A percentile compares a stretch with the other conserved stretches of the same genome.
Evolutionary conservation across 352 stramenopile species (phyloP).

Genomic region (Phytophthora pini): DNA sequence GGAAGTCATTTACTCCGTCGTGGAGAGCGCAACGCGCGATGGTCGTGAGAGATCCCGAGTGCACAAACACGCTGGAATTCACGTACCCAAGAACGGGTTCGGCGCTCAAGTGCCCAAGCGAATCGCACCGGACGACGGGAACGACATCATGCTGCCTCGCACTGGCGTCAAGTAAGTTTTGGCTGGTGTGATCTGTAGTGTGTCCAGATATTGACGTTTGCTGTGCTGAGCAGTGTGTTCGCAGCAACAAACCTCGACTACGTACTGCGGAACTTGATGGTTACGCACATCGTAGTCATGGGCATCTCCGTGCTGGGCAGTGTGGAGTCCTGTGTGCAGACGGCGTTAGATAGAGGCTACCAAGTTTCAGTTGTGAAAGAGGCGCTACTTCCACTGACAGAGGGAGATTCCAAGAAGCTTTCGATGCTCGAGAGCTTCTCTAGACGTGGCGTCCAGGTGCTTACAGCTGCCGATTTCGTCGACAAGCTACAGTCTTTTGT

Average conservation of each 20-base stretch:
- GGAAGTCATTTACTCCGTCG: constrained; percentile 92
- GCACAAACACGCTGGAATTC: constrained; percentile 89
- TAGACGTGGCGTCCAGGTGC: constrained; percentile 42
- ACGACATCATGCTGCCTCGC: constrained; percentile 88
- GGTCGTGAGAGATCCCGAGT: constrained; percentile 82
- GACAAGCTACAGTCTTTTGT: constrained; percentile 47
- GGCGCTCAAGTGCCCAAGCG: constrained; percentile 70
- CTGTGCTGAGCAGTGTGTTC: constrained; percentile 67
- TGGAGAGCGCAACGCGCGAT: constrained; percentile 87
- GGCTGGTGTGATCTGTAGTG: neutral
- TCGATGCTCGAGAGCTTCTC: constrained; percentile 34
- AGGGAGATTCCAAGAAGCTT: constrained; percentile 1
- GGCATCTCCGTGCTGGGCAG: constrained; percentile 87
- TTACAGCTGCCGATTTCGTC: constrained; percentile 35
- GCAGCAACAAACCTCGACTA: constrained; percentile 91
- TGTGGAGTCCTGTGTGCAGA: constrained; percentile 81
- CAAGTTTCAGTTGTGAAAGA: constrained; percentile 87
- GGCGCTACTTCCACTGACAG: constrained; percentile 47
- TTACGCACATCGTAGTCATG: constrained; percentile 87
- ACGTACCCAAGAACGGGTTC: constrained; percentile 72
- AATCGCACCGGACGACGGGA: constrained; percentile 48
- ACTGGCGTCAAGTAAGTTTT: constrained; percentile 73
- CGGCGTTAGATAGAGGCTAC: constrained; percentile 89
- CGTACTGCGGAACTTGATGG: constrained; percentile 85
- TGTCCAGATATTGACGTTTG: constrained; percentile 1